These are phyloP conservation scores for Fragaria ananassa DNA, from an alignment of 306 rosid species.

Conservation along the genomic window DNA sequence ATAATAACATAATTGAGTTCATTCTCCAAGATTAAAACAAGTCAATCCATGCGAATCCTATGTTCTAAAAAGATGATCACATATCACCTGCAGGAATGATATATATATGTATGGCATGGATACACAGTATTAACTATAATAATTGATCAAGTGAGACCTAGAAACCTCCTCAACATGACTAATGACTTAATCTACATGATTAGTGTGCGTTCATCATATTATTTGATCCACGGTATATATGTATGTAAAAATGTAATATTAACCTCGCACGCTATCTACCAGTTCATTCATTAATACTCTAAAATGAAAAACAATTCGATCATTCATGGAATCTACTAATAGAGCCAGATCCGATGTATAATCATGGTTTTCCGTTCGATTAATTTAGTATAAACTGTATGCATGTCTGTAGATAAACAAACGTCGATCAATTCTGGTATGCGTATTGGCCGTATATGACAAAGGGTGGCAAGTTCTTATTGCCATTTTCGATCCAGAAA, in stretches of 20 bases:
- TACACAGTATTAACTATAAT: background rate
- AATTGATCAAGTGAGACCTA: background rate
- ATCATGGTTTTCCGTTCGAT: background rate
- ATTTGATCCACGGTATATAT: background rate
- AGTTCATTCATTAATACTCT: background rate
- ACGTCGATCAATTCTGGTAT: background rate
- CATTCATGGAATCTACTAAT: background rate
- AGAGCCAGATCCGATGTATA: background rate
- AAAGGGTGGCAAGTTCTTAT: background rate
- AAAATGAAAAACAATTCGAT: background rate
- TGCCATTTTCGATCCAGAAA: background rate
- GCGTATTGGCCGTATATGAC: constrained; percentile 2
- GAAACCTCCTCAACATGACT: background rate
- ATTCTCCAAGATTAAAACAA: background rate
- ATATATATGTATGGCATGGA: background rate
- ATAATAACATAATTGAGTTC: background rate
- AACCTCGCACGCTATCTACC: background rate
- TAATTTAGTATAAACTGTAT: background rate
- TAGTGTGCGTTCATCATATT: background rate
- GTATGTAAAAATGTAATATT: background rate
- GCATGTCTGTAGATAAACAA: background rate
- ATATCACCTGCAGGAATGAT: constrained; percentile 1
- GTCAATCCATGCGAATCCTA: constrained; percentile 8
- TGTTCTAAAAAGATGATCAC: background rate
- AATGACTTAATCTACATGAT: background rate